Conservation (phyloP, 2,329 filamentous ascomycete species). For the Diaporthe sp. region DNA sequence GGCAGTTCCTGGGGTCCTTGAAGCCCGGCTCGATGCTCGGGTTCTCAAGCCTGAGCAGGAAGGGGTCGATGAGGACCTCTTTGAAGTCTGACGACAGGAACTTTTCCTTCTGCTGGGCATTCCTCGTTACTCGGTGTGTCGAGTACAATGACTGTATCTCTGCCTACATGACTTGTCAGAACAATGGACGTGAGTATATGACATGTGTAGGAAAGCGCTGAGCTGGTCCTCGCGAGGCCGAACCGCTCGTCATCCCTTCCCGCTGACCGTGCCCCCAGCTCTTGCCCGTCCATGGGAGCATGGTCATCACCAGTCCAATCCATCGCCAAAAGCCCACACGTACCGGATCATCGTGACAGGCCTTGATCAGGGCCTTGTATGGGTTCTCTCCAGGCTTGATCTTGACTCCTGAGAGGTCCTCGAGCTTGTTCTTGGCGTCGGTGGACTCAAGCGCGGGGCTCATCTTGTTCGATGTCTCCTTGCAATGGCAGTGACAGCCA, state of each 20-base stretch:
- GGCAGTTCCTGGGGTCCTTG: constrained; percentile 80
- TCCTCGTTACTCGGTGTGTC: constrained; percentile 79
- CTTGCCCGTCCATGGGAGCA: too few relatives aligned
- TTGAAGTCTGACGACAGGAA: constrained; percentile 76
- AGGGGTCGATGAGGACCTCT: constrained; percentile 80
- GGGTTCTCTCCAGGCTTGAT: constrained; percentile 73
- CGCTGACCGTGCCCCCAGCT: background rate
- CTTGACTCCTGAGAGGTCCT: constrained; percentile 64
- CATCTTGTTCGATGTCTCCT: constrained; percentile 43
- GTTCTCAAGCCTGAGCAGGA: constrained; percentile 76
- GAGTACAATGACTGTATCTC: constrained; percentile 79
- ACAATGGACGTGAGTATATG: background rate
- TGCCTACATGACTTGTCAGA: constrained; percentile 52
- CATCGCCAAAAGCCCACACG: constrained; percentile 41
- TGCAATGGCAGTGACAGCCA: background rate
- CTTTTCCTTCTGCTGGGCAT: constrained; percentile 78
- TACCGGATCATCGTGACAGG: constrained; percentile 75
- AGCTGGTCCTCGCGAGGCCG: background rate
- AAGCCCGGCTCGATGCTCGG: constrained; percentile 74
- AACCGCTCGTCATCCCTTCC: background rate
- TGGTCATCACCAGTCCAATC: background rate
- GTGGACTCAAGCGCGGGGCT: constrained; percentile 49
- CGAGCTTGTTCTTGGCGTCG: constrained; percentile 61
- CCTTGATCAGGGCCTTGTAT: constrained; percentile 77
- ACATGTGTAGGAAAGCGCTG: background rate